Conservation (phyloP, 495 filamentous ascomycete genomes). For the Hypoxylon crocopeplum region DNA sequence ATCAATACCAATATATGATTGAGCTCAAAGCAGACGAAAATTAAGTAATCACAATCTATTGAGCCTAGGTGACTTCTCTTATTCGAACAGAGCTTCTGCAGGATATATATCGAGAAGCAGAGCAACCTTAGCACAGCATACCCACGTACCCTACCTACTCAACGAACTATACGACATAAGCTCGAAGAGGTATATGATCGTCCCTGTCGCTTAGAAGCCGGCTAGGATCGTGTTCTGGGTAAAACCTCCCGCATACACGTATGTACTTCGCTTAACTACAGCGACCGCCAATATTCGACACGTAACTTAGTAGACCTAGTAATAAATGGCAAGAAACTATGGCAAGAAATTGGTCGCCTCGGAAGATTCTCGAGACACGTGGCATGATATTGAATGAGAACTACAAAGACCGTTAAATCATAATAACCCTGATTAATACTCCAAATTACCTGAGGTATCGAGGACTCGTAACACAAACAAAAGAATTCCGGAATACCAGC, state of each 20-base stretch:
- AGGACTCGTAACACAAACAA: slow-evolving; percentile 15
- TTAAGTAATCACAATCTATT: too few relatives aligned
- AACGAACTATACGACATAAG: too few relatives aligned
- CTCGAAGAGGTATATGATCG: too few relatives aligned
- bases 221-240: not conserved
- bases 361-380: slow-evolving; percentile 5
- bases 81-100: too few relatives aligned
- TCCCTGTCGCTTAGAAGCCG: slow-evolving; percentile 11
- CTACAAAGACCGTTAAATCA: not conserved
- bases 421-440: slow-evolving; percentile 35
- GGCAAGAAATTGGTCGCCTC: too few relatives aligned
- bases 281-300: not conserved
- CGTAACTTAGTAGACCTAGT: not conserved
- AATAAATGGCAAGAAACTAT: not conserved
- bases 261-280: slow-evolving; percentile 6
- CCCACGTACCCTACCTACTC: too few relatives aligned
- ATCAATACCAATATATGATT: too few relatives aligned
- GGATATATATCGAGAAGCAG: too few relatives aligned
- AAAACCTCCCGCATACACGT: slow-evolving; percentile 12
- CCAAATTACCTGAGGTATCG: slow-evolving; percentile 36
- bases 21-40: too few relatives aligned
- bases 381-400: slow-evolving; percentile 16
- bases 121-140: too few relatives aligned
- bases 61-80: too few relatives aligned
- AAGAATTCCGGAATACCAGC: not conserved